These are phyloP conservation scores for Gossypium arboreum DNA, from an alignment of 345 rosid species.

Conservation along the genomic window DNA sequence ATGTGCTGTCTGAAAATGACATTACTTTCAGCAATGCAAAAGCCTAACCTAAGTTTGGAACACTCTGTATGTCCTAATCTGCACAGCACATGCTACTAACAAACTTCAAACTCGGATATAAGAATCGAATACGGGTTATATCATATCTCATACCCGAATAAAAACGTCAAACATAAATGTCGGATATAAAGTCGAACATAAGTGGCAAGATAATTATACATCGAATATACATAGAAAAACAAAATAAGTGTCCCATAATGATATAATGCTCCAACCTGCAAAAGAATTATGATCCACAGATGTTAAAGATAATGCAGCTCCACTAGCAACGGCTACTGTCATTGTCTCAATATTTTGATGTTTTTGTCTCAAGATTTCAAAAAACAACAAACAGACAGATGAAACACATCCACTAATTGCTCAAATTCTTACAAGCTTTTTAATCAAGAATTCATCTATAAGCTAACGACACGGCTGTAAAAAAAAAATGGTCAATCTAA, in stretches of 20 bases:
- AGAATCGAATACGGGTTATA: not conserved
- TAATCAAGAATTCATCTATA: not conserved
- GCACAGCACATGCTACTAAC: constrained; percentile 25
- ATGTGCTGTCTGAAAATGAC: constrained; percentile 43
- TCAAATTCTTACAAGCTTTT: not conserved
- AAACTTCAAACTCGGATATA: not conserved
- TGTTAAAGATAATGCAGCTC: not conserved
- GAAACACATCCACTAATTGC: not conserved
- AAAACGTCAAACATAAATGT: no score
- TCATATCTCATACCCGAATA: no score
- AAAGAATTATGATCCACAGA: not conserved
- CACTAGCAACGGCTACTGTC: not conserved
- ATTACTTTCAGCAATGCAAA: constrained; percentile 37
- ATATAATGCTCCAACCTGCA: not conserved
- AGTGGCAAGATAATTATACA: constrained; percentile 18
- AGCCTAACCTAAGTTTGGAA: constrained; percentile 21
- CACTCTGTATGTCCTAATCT: constrained; percentile 25
- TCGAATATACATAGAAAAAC: not conserved
- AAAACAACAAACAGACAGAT: not conserved
- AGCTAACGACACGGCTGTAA: not conserved
- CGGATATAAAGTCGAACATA: no score
- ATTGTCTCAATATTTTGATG: not conserved
- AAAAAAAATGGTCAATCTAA: constrained; percentile 1
- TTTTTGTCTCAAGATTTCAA: not conserved
- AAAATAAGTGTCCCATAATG: constrained; percentile 1